Base-by-base conservation (phyloP, 768 basidiomycete genomes). In the Tricholoma flavovirens region DNA sequence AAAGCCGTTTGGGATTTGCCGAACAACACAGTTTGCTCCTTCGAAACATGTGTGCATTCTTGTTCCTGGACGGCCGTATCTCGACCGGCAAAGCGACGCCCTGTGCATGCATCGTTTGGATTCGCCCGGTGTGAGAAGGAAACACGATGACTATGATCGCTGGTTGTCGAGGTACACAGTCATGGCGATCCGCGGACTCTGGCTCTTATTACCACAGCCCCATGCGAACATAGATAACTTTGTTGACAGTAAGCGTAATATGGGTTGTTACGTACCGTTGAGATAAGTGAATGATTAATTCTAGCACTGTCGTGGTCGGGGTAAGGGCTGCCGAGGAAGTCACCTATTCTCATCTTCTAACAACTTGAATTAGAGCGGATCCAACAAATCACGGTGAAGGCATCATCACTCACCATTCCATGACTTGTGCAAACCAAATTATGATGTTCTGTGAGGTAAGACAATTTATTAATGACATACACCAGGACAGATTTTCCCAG, bases 111-210 rank as follows among this genome's bases (percentile, higher is more conserved):
- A 30, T n/a, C 15, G 24, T 29, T 9, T 30, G 29, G 46, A 48
- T 48, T 48, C 46, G 8, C 46, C 46, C 46, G 24, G 24, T 29
- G 38, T 42, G 40, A 22, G 40, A 54, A 48, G 56, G 56, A 32
- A 55, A 57, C 58, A 59, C 55, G 59, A 55, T 57, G 53, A 19
- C 52, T 51, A 50, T 43, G 38, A 49, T 49, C 53, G 35, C 36
- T 30, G n/a, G 42, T 54, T 57, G 29, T 42, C 36, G 57, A 54
- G 56, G 33, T 49, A 38, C 56, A 53, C 51, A 53, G 56, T 51
- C 22, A 42, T 32, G 54, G 45, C 61, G 63, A 64, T 64, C 63
- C 63, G 63, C 63, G 61, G 63, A 60, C 59, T 55, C 53, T 36
- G 53, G 21, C 21, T 29, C 46, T 50, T 42, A 32, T 17, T 29